A percentile compares a stretch with the other conserved stretches of the same genome.
phyloP scores from a whole-genome alignment of 1,139 yeast species.

The Nadsonia starkeyi-henricii region DNA sequence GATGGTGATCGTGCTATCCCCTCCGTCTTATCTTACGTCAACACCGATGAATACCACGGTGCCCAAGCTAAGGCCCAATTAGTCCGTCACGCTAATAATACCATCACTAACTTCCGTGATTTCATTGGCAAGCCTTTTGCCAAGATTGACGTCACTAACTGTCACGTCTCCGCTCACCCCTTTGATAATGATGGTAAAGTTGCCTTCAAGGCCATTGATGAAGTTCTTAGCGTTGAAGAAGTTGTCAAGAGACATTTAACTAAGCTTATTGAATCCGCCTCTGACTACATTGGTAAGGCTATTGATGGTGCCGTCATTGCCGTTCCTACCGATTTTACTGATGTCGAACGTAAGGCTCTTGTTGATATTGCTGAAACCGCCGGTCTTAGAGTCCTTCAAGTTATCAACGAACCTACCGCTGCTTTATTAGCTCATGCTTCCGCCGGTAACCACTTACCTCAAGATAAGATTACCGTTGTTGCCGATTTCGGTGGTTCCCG shows the following conservation, averaged over 20 bases:
- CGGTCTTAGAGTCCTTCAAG: constrained; percentile 70
- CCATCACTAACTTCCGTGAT: constrained; percentile 88
- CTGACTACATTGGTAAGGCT: constrained; percentile 73
- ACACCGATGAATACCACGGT: constrained; percentile 93
- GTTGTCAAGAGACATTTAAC: constrained; percentile 71
- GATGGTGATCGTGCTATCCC: constrained; percentile 98
- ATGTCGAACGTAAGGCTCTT: constrained; percentile 55
- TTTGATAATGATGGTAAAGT: constrained; percentile 47
- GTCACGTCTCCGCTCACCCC: constrained; percentile 60
- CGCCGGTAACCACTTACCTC: constrained; percentile 33
- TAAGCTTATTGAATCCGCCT: constrained; percentile 78
- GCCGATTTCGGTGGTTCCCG: constrained; percentile 96
- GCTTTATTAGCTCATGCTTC: constrained; percentile 63
- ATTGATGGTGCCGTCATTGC: constrained; percentile 79
- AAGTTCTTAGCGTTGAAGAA: constrained; percentile 51
- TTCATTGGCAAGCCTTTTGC: constrained; percentile 64
- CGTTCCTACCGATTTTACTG: constrained; percentile 80
- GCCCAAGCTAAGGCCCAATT: constrained; percentile 89
- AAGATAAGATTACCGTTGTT: constrained; percentile 77
- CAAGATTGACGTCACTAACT: constrained; percentile 50
- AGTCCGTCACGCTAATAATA: constrained; percentile 77
- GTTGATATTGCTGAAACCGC: constrained; percentile 51
- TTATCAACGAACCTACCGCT: constrained; percentile 86
- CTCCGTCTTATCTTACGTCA: constrained; percentile 81
- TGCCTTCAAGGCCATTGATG: constrained; percentile 17